Percentiles rank a stretch among this genome's conserved stretches.
Evolutionary conservation across 352 stramenopile genomes (phyloP).

Genomic region (Phytophthora crassamura): DNA sequence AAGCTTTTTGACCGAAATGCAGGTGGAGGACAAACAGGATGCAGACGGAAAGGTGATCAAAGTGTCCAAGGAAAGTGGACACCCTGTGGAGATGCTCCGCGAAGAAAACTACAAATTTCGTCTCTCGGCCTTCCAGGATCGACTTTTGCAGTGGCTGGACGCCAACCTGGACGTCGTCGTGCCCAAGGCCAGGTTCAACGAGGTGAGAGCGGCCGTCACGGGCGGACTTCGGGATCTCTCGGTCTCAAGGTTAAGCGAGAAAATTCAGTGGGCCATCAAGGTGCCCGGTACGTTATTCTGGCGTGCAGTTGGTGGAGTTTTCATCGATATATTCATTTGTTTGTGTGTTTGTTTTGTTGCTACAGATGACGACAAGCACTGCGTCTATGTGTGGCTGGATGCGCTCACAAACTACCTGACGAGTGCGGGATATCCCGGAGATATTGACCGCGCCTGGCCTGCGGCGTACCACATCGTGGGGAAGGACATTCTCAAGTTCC

Average conservation of each 20-base stretch:
- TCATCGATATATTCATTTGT: background rate
- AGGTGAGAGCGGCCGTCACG: conserved; percentile 89
- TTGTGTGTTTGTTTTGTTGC: background rate
- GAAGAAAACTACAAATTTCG: conserved; percentile 99
- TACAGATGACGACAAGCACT: conserved; percentile 86
- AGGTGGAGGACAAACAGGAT: conserved; percentile 91
- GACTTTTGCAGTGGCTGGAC: conserved; percentile 92
- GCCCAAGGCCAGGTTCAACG: conserved; percentile 92
- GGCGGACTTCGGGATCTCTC: conserved; percentile 96
- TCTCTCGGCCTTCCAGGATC: conserved; percentile 94
- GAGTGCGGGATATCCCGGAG: conserved; percentile 91
- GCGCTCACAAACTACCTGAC: conserved; percentile 99
- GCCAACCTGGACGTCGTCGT: conserved; percentile 91
- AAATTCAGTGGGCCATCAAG: conserved; percentile 97
- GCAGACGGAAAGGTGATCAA: conserved; percentile 47
- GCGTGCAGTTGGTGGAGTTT: background rate
- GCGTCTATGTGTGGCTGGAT: conserved; percentile 99
- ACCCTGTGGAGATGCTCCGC: conserved; percentile 94
- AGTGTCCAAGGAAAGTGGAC: conserved; percentile 92
- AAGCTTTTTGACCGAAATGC: conserved; percentile 97
- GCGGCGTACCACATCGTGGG: conserved; percentile 94
- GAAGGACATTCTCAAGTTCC: conserved; percentile 99
- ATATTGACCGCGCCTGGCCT: conserved; percentile 59
- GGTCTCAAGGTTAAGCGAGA: conserved; percentile 95
- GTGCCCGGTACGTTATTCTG: conserved; percentile 76